phyloP scores from a whole-genome alignment of 331 rosid genomes.

The Erythrophleum ivorense region DNA sequence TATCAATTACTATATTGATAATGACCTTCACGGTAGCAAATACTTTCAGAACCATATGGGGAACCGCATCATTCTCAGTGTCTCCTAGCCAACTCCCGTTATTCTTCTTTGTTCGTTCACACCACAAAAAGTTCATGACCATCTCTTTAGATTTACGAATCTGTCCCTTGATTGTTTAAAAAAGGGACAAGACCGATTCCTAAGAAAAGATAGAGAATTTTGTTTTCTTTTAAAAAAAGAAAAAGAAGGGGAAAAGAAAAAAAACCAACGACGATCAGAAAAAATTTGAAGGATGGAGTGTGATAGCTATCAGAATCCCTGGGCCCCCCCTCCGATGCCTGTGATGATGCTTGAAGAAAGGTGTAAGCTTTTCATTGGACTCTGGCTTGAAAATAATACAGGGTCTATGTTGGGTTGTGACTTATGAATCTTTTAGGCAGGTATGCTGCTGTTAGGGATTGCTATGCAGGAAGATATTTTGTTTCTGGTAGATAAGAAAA shows the following conservation, averaged over 20 bases:
- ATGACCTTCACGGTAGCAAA: slow-evolving; percentile 26
- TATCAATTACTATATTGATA: slow-evolving; percentile 3
- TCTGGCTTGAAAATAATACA: neutral
- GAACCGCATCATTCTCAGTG: slow-evolving; percentile 18
- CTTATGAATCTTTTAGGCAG: neutral
- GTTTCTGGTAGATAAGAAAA: too few species aligned
- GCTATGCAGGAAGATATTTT: too few species aligned
- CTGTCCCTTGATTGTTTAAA: neutral
- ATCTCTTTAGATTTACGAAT: neutral
- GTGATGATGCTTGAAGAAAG: neutral
- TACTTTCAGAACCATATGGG: neutral
- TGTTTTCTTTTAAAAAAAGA: neutral
- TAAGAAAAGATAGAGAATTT: neutral
- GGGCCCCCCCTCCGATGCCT: neutral
- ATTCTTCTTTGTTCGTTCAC: neutral
- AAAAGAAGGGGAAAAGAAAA: too few species aligned
- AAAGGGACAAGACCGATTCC: neutral
- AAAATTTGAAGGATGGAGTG: neutral
- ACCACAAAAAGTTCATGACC: neutral
- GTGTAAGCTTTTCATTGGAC: neutral
- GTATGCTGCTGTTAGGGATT: neutral
- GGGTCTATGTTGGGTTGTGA: neutral
- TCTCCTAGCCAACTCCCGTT: neutral
- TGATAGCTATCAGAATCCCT: neutral
- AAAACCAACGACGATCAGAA: neutral